Conservation (phyloP, 495 filamentous ascomycete species). For the Parachaetomium inaequale region DNA sequence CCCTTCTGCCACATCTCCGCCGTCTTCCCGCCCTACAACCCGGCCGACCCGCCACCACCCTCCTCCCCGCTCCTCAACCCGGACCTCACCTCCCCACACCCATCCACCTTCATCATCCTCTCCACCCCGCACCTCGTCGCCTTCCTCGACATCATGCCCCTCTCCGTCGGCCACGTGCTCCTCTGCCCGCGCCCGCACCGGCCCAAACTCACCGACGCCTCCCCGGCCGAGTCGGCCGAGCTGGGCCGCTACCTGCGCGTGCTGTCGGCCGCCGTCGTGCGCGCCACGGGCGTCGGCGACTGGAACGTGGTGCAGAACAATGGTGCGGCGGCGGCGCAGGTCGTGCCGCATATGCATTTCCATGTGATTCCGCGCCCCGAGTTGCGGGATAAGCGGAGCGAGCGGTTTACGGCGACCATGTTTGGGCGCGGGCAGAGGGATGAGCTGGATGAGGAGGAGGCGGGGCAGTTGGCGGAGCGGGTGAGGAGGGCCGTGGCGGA, state of each 20-base stretch:
- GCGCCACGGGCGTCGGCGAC: conserved; percentile 61
- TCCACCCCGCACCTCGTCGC: conserved; percentile 69
- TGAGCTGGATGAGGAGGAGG: conserved; percentile 86
- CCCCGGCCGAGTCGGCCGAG: conserved; percentile 51
- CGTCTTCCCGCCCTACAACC: conserved; percentile 44
- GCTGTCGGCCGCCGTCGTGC: conserved; percentile 65
- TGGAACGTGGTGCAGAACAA: conserved; percentile 98
- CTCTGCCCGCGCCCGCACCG: conserved; percentile 68
- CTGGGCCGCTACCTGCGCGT: conserved; percentile 71
- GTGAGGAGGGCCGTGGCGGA: conserved; percentile 59
- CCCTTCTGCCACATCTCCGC: conserved; percentile 65
- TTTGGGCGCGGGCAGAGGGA: conserved; percentile 79
- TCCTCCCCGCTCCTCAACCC: conserved; percentile 35
- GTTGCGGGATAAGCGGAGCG: conserved; percentile 43
- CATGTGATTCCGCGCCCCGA: conserved; percentile 79
- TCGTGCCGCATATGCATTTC: conserved; percentile 88
- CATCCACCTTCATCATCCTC: conserved; percentile 64
- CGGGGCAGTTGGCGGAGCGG: conserved; percentile 54
- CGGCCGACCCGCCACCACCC: conserved; percentile 33
- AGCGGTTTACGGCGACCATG: conserved; percentile 62
- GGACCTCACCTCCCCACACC: conserved; percentile 31
- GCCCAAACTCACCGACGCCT: conserved; percentile 66
- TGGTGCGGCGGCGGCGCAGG: conserved; percentile 80
- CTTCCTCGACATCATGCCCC: conserved; percentile 87
- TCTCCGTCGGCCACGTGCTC: conserved; percentile 73